A percentile compares a stretch with the other conserved stretches of the same genome.
Evolutionary conservation across 2,329 filamentous ascomycete genomes (phyloP).

Genomic region (Diaporthe ampelina): DNA sequence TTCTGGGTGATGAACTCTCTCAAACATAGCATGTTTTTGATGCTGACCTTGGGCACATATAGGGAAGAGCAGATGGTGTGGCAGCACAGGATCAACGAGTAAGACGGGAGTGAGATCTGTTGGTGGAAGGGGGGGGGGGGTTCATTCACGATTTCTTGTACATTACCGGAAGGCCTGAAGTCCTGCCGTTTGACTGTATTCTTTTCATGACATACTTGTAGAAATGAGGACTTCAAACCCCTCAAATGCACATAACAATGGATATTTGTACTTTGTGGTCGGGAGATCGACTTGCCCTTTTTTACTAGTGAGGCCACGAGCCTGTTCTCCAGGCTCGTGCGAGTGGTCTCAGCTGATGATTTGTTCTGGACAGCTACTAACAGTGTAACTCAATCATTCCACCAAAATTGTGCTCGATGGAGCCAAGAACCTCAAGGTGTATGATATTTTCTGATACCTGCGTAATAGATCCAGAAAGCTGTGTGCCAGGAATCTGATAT

Average conservation of each 20-base stretch:
- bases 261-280: background rate
- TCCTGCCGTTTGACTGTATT: background rate
- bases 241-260: constrained; percentile 18
- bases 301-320: background rate
- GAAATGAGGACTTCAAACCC: background rate
- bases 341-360: too few species aligned
- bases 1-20: background rate
- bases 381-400: too few species aligned
- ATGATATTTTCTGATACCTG: background rate
- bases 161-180: background rate
- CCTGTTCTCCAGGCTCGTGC: background rate
- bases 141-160: background rate
- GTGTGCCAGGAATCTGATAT: constrained; percentile 8
- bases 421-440: too few species aligned
- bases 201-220: constrained; percentile 6
- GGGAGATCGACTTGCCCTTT: too few species aligned
- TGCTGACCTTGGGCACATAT: background rate
- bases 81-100: constrained; percentile 61
- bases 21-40: background rate
- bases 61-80: constrained; percentile 60
- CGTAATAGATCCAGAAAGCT: background rate
- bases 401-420: too few species aligned
- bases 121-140: too few species aligned
- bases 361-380: too few species aligned
- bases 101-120: background rate